A percentile compares a stretch with the other conserved stretches of the same genome.
phyloP scores from a whole-genome alignment of 1,284 basidiomycete genomes.

The Leccinum subspadiceum region DNA sequence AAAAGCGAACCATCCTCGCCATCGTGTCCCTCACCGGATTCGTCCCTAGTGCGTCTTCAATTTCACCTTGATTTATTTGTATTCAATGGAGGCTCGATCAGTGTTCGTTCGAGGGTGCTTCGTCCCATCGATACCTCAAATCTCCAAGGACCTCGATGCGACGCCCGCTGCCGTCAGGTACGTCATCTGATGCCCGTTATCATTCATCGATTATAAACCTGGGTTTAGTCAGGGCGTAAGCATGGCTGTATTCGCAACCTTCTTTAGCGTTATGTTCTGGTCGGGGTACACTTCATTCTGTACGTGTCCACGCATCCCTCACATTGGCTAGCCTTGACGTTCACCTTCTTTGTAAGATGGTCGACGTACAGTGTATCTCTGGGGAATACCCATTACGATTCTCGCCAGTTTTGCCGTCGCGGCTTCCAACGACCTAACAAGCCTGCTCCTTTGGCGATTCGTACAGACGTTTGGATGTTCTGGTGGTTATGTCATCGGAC shows the following conservation, averaged over 20 bases:
- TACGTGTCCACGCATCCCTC: slow-evolving; percentile 15
- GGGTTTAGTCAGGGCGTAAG: slow-evolving; percentile 29
- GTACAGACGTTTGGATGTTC: slow-evolving; percentile 46
- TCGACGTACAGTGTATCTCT: slow-evolving; percentile 42
- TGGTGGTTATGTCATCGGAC: slow-evolving; percentile 43
- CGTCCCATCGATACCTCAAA: slow-evolving; percentile 47
- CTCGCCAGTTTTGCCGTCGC: slow-evolving; percentile 45
- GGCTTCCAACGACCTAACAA: slow-evolving; percentile 31
- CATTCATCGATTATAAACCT: not conserved
- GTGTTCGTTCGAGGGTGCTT: slow-evolving; percentile 46
- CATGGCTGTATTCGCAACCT: slow-evolving; percentile 23
- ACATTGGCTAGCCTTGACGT: not conserved
- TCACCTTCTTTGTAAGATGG: slow-evolving; percentile 36
- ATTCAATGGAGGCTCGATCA: slow-evolving; percentile 18
- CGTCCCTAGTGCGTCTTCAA: slow-evolving; percentile 21
- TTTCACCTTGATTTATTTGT: not conserved
- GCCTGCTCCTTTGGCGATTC: slow-evolving; percentile 45
- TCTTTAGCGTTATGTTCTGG: slow-evolving; percentile 29
- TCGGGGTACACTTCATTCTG: slow-evolving; percentile 27
- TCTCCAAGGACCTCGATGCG: slow-evolving; percentile 41
- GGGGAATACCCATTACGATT: slow-evolving; percentile 45
- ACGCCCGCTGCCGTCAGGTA: slow-evolving; percentile 40
- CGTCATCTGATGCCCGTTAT: slow-evolving; percentile 11
- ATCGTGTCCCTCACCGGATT: slow-evolving; percentile 38
- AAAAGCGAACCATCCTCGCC: slow-evolving; percentile 40